Base-by-base conservation (phyloP, 768 basidiomycete genomes). In the Mycena indigotica region DNA sequence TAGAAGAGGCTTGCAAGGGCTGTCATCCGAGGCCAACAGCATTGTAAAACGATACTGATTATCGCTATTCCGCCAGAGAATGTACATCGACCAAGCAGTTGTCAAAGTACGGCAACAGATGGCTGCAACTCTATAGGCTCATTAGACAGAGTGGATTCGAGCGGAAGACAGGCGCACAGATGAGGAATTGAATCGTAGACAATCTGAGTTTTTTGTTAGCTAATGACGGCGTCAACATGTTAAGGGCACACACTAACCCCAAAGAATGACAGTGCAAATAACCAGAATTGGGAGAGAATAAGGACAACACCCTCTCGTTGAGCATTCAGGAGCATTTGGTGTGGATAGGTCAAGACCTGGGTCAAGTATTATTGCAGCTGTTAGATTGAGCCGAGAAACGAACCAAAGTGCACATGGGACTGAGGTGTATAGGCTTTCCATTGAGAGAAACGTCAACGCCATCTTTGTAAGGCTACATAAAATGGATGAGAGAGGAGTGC, bases 111-210 rank as follows among this genome's bases (percentile, higher is more conserved):
- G 61, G 57, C 56, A 59, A 26, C 57, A 63, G 17, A 63, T 0
- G n/a, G 61, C 61, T 3, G 61, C 61, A 26, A 63, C 41, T 28
- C 61, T 63, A 26, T 15, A 10, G 10, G 8, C 4, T n/a, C 41
- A n/a, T 17, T 41, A n/a, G 32, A 50, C 32, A 56, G 41, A 26
- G 30, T 23, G 21, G 8, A 21, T 13, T 28, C 15, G 5, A 3
- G 10, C n/a, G 13, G 5, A 10, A n/a, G 8, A 1, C 38, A 50
- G n/a, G 58, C 69, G 55, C 51, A 75, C 73, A 75, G 58, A 60
- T 76, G 75, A 17, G 75, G 74, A 2, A 72, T 67, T 0, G 75
- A 76, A 55, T 74, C 70, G 28, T 65, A 73, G 1, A 73, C 39
- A 41, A 76, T 66, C 58, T 63, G 40, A 5, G 28, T 12, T 8